A percentile compares a stretch with the other conserved stretches of the same genome.
phyloP scores from a whole-genome alignment of 208 protist species.

The Phytomonas serpens region DNA sequence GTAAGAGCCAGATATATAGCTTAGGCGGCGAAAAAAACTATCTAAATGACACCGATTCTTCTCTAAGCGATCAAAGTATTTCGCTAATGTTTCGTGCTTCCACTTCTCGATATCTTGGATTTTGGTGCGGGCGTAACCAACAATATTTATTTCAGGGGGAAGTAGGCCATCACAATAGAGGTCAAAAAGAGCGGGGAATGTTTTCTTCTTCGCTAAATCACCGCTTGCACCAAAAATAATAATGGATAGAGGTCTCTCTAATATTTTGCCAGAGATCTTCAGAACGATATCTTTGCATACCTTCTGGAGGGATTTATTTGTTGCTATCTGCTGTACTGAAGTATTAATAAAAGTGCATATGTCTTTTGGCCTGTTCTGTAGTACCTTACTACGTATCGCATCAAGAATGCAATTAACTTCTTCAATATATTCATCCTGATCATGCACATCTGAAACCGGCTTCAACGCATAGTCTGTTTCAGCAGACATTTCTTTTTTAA shows the following conservation, averaged over 20 bases:
- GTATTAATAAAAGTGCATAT: conserved; percentile 41
- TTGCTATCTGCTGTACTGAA: conserved; percentile 27
- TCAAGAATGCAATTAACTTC: conserved; percentile 67
- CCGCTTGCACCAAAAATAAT: conserved; percentile 87
- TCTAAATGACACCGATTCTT: conserved; percentile 48
- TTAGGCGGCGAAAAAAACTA: conserved; percentile 50
- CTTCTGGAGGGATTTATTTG: conserved; percentile 8
- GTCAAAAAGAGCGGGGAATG: conserved; percentile 88
- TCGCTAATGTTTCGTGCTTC: conserved; percentile 51
- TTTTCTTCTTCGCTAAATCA: conserved; percentile 91
- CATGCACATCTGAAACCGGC: neutral
- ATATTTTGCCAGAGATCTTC: conserved; percentile 38
- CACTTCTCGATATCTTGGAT: conserved; percentile 63
- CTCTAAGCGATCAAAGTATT: conserved; percentile 45
- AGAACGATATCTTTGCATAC: conserved; percentile 37
- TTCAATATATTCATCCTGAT: conserved; percentile 18
- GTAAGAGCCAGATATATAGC: conserved; percentile 78
- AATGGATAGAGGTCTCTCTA: conserved; percentile 56
- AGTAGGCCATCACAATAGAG: conserved; percentile 79
- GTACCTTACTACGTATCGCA: conserved; percentile 34
- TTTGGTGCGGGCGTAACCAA: conserved; percentile 85
- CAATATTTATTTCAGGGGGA: conserved; percentile 56
- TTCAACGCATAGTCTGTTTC: neutral
- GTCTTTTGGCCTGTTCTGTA: conserved; percentile 45
- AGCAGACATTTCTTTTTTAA: neutral